These are phyloP conservation scores for Phytophthora hybrid DNA, from an alignment of 352 stramenopile species.

Conservation along the genomic window DNA sequence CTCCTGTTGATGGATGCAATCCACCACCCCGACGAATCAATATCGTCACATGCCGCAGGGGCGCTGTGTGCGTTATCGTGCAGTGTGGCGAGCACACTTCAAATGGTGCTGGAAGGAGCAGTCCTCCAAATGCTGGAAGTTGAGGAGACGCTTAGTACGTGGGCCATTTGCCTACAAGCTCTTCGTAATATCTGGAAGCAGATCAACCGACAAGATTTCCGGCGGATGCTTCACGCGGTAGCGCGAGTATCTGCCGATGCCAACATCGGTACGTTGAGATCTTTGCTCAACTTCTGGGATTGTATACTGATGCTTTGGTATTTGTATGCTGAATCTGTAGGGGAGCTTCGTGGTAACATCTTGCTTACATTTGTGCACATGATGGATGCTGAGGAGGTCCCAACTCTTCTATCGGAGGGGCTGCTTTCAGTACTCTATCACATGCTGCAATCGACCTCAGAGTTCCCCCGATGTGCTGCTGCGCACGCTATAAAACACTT, in stretches of 20 bases:
- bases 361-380: constrained; percentile 91
- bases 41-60: constrained; percentile 76
- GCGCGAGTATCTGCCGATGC: constrained; percentile 80
- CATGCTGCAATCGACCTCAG: constrained; percentile 79
- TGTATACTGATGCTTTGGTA: constrained; percentile 18
- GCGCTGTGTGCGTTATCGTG: constrained; percentile 82
- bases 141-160: constrained; percentile 77
- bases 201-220: constrained; percentile 86
- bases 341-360: constrained; percentile 85
- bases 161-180: constrained; percentile 82
- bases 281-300: not conserved
- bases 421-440: constrained; percentile 82
- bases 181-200: constrained; percentile 92
- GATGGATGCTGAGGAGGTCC: constrained; percentile 84
- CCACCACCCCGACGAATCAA: constrained; percentile 70
- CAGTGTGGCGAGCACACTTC: constrained; percentile 80
- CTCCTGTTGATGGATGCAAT: constrained; percentile 74
- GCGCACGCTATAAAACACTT: constrained; percentile 90
- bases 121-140: constrained; percentile 91
- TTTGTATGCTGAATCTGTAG: constrained; percentile 35
- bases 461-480: constrained; percentile 82
- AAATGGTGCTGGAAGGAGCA: constrained; percentile 90
- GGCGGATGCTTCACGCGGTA: constrained; percentile 86
- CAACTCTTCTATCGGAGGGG: constrained; percentile 77
- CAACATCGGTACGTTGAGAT: constrained; percentile 61